Percentiles rank a stretch among this genome's conserved stretches.
phyloP scores from a whole-genome alignment of 2,329 filamentous ascomycete genomes.

The Diaporthe caulivora region DNA sequence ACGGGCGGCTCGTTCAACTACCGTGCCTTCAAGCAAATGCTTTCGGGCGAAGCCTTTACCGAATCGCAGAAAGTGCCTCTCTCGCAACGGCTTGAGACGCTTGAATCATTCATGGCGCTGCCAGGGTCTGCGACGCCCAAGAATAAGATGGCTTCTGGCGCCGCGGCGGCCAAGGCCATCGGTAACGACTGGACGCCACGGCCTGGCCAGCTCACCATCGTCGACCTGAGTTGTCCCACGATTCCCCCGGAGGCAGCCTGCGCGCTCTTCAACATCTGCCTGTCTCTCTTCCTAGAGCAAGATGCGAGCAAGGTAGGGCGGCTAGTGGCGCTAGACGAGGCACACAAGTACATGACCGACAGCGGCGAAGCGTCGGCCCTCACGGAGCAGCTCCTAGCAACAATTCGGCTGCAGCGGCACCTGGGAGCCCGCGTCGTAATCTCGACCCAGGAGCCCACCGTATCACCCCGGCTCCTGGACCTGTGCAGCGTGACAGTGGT shows the following conservation, averaged over 20 bases:
- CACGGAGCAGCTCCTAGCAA: constrained; percentile 71
- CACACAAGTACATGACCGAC: constrained; percentile 80
- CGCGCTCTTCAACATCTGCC: constrained; percentile 78
- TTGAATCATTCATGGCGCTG: constrained; percentile 72
- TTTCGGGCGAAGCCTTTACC: constrained; percentile 55
- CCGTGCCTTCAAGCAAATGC: constrained; percentile 54
- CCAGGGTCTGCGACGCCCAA: constrained; percentile 1
- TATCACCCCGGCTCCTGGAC: constrained; percentile 76
- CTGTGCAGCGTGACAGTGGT: constrained; percentile 79
- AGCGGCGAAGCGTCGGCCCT: constrained; percentile 67
- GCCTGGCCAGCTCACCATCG: constrained; percentile 53
- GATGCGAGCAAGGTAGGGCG: constrained; percentile 60
- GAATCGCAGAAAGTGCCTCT: constrained; percentile 67
- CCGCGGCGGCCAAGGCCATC: constrained; percentile 45
- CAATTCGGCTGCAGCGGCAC: constrained; percentile 80
- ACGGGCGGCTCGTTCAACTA: constrained; percentile 61
- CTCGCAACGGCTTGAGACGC: constrained; percentile 68
- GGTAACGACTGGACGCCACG: constrained; percentile 27
- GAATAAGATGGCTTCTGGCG: constrained; percentile 45
- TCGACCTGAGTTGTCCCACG: constrained; percentile 79
- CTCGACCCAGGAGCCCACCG: constrained; percentile 82
- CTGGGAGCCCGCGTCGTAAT: constrained; percentile 75
- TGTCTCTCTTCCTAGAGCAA: constrained; percentile 74
- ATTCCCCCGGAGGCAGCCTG: constrained; percentile 75
- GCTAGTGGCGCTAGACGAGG: constrained; percentile 80